Evolutionary conservation across 75 land plant genomes (phyloP), one percentile per base, ranked within the genome.

Genomic region (Sequoia sempervirens): DNA sequence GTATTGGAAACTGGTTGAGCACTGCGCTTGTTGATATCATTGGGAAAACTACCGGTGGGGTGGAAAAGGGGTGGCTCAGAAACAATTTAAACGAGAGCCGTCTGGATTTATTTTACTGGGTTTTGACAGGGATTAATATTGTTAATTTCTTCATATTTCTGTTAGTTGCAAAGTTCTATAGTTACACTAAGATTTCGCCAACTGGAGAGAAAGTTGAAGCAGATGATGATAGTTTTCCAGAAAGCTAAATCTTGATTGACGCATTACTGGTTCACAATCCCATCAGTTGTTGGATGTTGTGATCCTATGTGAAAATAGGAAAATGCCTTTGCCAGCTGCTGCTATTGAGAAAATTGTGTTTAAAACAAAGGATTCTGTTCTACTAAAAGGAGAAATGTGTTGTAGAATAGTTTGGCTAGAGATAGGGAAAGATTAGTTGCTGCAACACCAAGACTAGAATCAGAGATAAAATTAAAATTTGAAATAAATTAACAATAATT

Each of bases 51-150:
- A 90, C 91, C 8, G 84, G 88, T 20, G 90, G 91, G 1, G 84
- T 56, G 15, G 70, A 37, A 30, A 81, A 83, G 17, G 91, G 89
- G 0, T 94, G 96, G 96, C 81, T 94, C 32, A 79, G 66, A 53
- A 84, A 90, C 82, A 85, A 90, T 82, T 80, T 94, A 47, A 93
- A 93, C 84, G 58, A 82, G 32, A 86, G 94, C 75, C 82, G 79
- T 54, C 87, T 94, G 15, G 88, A 94, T 78, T 84, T 90, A 68
- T 94, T 90, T 86, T 94, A 88, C 83, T 94, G 91, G 94, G 74
- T 92, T 2, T 83, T 94, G 69, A 87, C 92, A 12, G 85, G 68
- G 26, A 85, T 91, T 20, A 90, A 90, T 78, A 80, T 46, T 5
- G 74, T 89, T 23, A 91, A 92, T 75, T 88, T 94, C 43, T 43